Evolutionary conservation across 2,329 filamentous ascomycete species (phyloP), one percentile per base, ranked within the genome.

Genomic region (Penicillium sp.): DNA sequence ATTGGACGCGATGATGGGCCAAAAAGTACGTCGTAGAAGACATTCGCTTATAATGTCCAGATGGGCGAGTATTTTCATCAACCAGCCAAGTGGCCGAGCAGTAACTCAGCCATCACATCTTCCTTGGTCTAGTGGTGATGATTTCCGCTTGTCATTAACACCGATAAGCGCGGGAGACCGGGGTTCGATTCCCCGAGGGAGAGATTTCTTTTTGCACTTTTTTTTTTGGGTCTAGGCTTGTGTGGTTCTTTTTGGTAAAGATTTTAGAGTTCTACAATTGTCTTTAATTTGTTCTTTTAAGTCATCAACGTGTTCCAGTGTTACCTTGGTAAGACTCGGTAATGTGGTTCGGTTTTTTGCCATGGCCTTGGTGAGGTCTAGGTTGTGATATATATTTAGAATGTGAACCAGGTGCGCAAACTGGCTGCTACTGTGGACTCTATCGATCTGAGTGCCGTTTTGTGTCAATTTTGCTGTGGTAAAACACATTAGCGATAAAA

Each of bases 71-170:
- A 6, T 2, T n/a, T 18, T 0, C 46, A 60, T 62, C 61, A 62
- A 61, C 58, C 61, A 65, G 43, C 62, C 63, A 65, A 66, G 61
- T 65, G 63, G 63, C 40, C 62, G 62, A 66, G 63, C 58, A 54
- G 63, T 64, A 65, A 66, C 63, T 66, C 61, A 34, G 22, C 48
- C 56, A 61, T 51, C 40, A 16, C 31, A 55, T 66, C 64, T 66
- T 66, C 64, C 64, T 66, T 72, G 70, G 70, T 72, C 69, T 73
- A 73, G 71, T 72, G 69, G 70, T 72, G 69, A 72, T 72, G 70
- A 72, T 72, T 68, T 72, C 70, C 71, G 70, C 69, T 72, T 72
- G 69, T 72, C 70, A 72, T 58, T 63, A 67, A 58, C 6, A 62
- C 60, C 43, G 57, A 62, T 59, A 62, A 69, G 70, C 70, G 69